Evolutionary conservation across 2,329 filamentous ascomycete genomes (phyloP), one percentile per base, ranked within the genome.

Genomic region (Exophiala mesophila): DNA sequence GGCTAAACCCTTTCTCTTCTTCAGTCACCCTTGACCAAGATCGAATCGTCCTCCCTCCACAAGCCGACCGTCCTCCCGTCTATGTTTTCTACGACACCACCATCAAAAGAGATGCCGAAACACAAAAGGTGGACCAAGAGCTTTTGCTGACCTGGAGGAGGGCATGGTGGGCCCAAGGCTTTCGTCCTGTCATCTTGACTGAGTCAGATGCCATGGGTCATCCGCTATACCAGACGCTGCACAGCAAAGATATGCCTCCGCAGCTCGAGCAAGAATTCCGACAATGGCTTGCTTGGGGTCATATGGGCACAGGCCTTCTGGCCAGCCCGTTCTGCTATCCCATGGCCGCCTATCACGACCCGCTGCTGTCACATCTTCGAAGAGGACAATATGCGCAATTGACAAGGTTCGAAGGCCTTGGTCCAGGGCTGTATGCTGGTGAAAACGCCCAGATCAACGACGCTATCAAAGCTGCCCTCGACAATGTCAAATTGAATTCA

Each of bases 161-260:
- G 33, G 89, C 90, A 2, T 97, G 90, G 88, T 97, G 88, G 86
- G 88, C 89, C 0, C 81, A 94, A 57, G 92, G 90, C 8, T 96
- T 97, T 67, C 80, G 75, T 49, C 90, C 92, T 0, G 73, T 92
- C 5, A 84, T 97, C 29, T 66, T 97, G 42, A 82, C 85, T 37
- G 76, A 80, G 12, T 79, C 77, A 1, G 90, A 97, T 60, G 88
- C 89, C 13, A 84, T 82, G 72, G 81, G 80, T 58, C 92, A 95
- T 59, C 85, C 85, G 1, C 66, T 85, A 15, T 95, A 90, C 60
- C 73, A 80, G 52, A 72, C 81, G 39, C 68, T 94, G 39, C 82
- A 88, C 61, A 60, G 64, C 16, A 63, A 78, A 44, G 67, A 78
- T n/a, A 58, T 88, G 20, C 72, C 81, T n/a, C 60, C 72, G 0